Evolutionary conservation across 495 filamentous ascomycete genomes (phyloP).

Genomic region (Trichoderma orchidacearum): DNA sequence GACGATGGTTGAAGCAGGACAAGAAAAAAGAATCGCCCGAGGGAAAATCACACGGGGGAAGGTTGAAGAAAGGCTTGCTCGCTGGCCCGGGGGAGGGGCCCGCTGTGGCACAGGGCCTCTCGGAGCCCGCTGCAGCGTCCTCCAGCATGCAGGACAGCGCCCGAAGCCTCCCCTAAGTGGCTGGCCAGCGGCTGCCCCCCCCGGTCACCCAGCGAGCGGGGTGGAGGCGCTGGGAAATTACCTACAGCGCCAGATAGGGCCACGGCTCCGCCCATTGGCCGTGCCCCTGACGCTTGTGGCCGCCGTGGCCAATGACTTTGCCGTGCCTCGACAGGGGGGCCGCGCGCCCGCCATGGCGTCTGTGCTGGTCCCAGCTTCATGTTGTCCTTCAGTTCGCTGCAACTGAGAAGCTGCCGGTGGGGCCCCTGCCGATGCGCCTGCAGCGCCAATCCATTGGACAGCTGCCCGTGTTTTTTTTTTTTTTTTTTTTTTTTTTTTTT

Average conservation of each 20-base stretch:
- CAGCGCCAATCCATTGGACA: neutral
- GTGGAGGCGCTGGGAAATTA: neutral
- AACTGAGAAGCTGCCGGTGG: neutral
- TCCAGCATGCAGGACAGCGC: neutral
- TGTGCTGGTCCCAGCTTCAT: too few relatives aligned
- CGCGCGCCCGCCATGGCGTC: too few relatives aligned
- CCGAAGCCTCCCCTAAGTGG: neutral
- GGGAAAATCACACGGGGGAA: neutral
- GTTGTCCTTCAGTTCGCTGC: too few relatives aligned
- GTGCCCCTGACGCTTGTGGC: neutral
- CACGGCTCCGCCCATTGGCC: neutral
- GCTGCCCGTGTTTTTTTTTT: neutral
- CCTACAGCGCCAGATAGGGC: neutral
- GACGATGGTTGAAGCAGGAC: conserved; percentile 1
- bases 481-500: too few relatives aligned
- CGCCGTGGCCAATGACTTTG: neutral
- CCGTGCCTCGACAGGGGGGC: neutral
- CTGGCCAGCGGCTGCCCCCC: too few relatives aligned
- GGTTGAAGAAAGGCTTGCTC: neutral
- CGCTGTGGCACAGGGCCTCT: neutral
- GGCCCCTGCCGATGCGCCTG: neutral
- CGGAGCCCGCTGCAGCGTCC: neutral
- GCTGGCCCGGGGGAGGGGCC: neutral
- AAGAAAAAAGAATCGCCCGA: neutral
- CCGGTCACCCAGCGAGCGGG: too few relatives aligned